Conservation (phyloP, 768 basidiomycete species). For the Leccinum rimulosum region DNA sequence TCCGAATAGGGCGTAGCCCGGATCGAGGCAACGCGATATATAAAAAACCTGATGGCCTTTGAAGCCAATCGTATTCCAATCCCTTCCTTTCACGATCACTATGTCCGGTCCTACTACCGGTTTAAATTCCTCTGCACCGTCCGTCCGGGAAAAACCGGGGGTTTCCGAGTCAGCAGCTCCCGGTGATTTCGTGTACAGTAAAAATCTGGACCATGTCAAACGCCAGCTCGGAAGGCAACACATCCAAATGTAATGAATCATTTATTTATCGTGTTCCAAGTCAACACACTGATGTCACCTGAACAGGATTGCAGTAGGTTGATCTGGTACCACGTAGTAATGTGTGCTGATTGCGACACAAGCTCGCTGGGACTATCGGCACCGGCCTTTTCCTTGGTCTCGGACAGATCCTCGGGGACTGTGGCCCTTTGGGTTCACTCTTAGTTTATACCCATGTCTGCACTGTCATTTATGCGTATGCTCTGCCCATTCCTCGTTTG, state of each 20-base stretch:
- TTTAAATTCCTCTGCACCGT: background rate
- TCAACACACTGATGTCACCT: background rate
- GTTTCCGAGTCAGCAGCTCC: background rate
- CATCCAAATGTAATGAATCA: slow-evolving; percentile 17
- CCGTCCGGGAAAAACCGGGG: background rate
- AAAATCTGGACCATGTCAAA: slow-evolving; percentile 16
- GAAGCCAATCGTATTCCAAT: background rate
- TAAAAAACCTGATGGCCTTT: background rate
- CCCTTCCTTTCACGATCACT: background rate
- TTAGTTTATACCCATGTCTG: slow-evolving; percentile 28
- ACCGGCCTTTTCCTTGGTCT: slow-evolving; percentile 33
- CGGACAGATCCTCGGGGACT: slow-evolving; percentile 25
- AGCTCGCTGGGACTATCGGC: slow-evolving; percentile 31
- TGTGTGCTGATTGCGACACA: background rate
- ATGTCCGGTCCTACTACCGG: background rate
- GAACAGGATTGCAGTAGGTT: slow-evolving; percentile 22
- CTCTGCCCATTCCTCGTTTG: background rate
- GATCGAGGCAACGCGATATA: background rate
- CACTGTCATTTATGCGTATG: slow-evolving; percentile 30
- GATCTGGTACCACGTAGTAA: background rate
- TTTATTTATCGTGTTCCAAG: background rate
- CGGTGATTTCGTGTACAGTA: slow-evolving; percentile 15
- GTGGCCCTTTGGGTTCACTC: slow-evolving; percentile 30
- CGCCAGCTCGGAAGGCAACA: slow-evolving; percentile 21
- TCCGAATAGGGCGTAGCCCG: background rate